Conservation (phyloP, 2,329 filamentous ascomycete genomes). For the Emergomyces africanus region DNA sequence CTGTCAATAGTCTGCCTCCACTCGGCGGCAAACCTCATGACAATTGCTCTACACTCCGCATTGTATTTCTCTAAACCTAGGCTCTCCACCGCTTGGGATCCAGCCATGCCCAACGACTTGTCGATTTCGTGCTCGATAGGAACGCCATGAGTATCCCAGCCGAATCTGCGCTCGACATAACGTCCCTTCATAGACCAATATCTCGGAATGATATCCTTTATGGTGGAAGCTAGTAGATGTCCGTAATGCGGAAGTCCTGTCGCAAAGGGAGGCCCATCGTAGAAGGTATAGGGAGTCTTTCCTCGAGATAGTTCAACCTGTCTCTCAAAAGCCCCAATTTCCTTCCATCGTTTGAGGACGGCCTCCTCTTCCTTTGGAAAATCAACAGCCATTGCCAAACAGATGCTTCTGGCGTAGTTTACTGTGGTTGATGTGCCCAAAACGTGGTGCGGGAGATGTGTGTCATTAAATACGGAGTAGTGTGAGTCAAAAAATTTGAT, state of each 20-base stretch:
- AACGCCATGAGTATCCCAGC: slow-evolving; percentile 91
- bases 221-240: slow-evolving; percentile 79
- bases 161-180: slow-evolving; percentile 83
- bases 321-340: slow-evolving; percentile 80
- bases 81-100: slow-evolving; percentile 73
- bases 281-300: slow-evolving; percentile 81
- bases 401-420: slow-evolving; percentile 8
- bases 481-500: slow-evolving; percentile 5
- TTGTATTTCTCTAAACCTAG: slow-evolving; percentile 86
- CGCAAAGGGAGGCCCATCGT: slow-evolving; percentile 72
- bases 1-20: slow-evolving; percentile 83
- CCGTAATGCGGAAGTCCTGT: slow-evolving; percentile 59
- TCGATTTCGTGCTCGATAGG: slow-evolving; percentile 97
- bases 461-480: slow-evolving; percentile 1
- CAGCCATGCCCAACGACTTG: slow-evolving; percentile 83
- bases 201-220: slow-evolving; percentile 91
- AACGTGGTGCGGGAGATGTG: slow-evolving; percentile 6
- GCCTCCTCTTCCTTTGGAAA: slow-evolving; percentile 86
- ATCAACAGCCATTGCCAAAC: slow-evolving; percentile 62
- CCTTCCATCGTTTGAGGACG: slow-evolving; percentile 74
- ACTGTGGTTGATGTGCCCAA: background rate
- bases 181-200: slow-evolving; percentile 98
- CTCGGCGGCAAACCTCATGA: slow-evolving; percentile 78
- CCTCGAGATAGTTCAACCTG: slow-evolving; percentile 79
- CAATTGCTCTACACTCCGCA: slow-evolving; percentile 78